Evolutionary conservation across 352 stramenopile species (phyloP).

Genomic region (Phytophthora hibernalis): DNA sequence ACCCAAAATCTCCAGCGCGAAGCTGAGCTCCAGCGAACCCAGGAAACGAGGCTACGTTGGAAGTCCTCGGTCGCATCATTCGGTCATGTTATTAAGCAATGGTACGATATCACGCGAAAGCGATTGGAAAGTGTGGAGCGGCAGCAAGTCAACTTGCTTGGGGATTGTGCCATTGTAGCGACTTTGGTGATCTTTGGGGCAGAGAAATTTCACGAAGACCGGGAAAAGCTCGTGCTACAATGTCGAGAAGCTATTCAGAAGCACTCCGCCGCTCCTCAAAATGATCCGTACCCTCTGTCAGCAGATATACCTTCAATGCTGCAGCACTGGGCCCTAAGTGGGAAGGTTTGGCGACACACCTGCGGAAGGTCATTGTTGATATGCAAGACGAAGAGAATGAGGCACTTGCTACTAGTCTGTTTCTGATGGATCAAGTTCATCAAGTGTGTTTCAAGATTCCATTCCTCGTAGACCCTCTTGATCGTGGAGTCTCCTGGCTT

Average conservation of each 20-base stretch:
- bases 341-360: constrained; percentile 28
- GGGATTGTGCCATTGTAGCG: constrained; percentile 46
- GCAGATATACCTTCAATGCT: constrained; percentile 26
- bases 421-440: constrained; percentile 57
- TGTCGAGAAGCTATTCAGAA: constrained; percentile 35
- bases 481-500: constrained; percentile 44
- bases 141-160: constrained; percentile 39
- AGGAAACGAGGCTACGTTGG: constrained; percentile 55
- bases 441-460: constrained; percentile 55
- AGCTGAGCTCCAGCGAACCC: constrained; percentile 57
- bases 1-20: constrained; percentile 43
- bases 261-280: constrained; percentile 11
- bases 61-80: constrained; percentile 53
- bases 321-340: constrained; percentile 44
- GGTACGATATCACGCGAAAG: constrained; percentile 37
- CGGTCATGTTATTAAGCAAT: constrained; percentile 46
- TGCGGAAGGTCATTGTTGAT: constrained; percentile 47
- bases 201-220: constrained; percentile 30
- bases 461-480: constrained; percentile 62
- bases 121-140: constrained; percentile 28
- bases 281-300: constrained; percentile 3
- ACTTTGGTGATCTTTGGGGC: constrained; percentile 43
- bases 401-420: constrained; percentile 51
- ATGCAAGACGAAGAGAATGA: constrained; percentile 38
- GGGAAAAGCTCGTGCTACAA: constrained; percentile 21